phyloP scores from a whole-genome alignment of 371 early-diverging fungal genomes.

The Conidiobolus incongruus region DNA sequence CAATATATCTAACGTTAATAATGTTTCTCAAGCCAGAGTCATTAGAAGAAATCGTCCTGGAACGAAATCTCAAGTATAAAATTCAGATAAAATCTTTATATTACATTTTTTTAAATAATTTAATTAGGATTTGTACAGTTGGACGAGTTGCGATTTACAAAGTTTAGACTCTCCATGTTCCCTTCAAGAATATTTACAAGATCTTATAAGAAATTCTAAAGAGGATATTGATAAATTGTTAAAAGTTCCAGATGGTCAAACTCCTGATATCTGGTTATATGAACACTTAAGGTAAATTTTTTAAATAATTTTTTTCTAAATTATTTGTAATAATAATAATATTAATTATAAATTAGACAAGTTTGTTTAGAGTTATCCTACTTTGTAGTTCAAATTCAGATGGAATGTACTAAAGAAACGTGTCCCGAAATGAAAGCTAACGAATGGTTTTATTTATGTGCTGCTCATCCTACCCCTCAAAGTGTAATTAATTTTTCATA shows the following conservation, averaged over 20 bases:
- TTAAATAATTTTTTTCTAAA: too few relatives aligned
- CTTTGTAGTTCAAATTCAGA: slow-evolving; percentile 42
- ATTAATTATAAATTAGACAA: too few relatives aligned
- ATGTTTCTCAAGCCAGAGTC: too few relatives aligned
- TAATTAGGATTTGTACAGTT: slow-evolving; percentile 28
- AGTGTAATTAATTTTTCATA: too few relatives aligned
- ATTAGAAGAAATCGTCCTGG: too few relatives aligned
- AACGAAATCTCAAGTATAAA: too few relatives aligned
- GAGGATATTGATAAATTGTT: slow-evolving; percentile 38
- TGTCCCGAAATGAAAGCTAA: slow-evolving; percentile 89
- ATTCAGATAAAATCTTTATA: too few relatives aligned
- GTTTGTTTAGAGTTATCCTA: slow-evolving; percentile 58
- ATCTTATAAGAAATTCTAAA: slow-evolving; percentile 21
- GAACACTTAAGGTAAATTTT: slow-evolving; percentile 78
- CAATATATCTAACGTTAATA: too few relatives aligned
- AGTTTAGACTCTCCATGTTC: slow-evolving; percentile 48
- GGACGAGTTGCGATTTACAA: slow-evolving; percentile 28
- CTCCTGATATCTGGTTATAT: slow-evolving; percentile 61
- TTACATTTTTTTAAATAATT: too few relatives aligned
- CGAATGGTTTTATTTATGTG: slow-evolving; percentile 82
- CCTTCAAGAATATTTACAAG: slow-evolving; percentile 68
- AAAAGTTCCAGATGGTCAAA: slow-evolving; percentile 37
- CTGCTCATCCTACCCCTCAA: slow-evolving; percentile 64
- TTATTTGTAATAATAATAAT: too few relatives aligned
- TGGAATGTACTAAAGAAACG: slow-evolving; percentile 50